Conservation (phyloP, 2,329 filamentous ascomycete genomes). For the Calonectria pseudoreteaudii region DNA sequence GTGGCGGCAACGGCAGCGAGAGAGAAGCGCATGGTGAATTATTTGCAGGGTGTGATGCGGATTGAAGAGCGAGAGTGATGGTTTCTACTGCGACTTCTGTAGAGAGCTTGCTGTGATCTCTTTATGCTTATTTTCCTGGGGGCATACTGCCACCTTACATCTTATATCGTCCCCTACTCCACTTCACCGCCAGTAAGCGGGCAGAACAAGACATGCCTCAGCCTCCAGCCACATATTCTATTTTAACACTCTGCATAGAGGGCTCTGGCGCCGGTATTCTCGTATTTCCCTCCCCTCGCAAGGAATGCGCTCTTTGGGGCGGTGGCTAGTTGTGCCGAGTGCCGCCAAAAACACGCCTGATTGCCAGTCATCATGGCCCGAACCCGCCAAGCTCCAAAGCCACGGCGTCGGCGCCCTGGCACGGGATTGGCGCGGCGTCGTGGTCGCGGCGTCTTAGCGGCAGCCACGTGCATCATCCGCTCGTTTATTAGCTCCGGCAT, state of each 20-base stretch:
- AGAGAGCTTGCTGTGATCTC: neutral
- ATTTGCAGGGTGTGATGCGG: neutral
- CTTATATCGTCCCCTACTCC: neutral
- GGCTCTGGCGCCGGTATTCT: neutral
- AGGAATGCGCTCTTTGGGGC: neutral
- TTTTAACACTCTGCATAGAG: neutral
- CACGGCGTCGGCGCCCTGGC: neutral
- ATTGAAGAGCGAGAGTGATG: neutral
- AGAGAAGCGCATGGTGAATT: slow-evolving; percentile 37
- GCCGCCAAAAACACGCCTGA: neutral
- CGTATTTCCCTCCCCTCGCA: neutral
- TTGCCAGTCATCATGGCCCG: neutral
- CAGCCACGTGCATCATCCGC: neutral
- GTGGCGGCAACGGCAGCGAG: slow-evolving; percentile 33
- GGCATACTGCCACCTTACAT: neutral
- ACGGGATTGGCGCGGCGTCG: neutral
- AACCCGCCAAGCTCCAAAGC: neutral
- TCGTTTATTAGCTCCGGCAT: neutral
- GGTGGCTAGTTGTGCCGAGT: slow-evolving; percentile 19
- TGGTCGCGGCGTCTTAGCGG: neutral
- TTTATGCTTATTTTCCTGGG: neutral
- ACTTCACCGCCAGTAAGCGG: neutral
- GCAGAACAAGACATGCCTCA: neutral
- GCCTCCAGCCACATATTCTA: slow-evolving; percentile 9
- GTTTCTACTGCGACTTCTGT: neutral